Conservation (phyloP, 129 eudicot species). For the Smallanthus sonchifolius region DNA sequence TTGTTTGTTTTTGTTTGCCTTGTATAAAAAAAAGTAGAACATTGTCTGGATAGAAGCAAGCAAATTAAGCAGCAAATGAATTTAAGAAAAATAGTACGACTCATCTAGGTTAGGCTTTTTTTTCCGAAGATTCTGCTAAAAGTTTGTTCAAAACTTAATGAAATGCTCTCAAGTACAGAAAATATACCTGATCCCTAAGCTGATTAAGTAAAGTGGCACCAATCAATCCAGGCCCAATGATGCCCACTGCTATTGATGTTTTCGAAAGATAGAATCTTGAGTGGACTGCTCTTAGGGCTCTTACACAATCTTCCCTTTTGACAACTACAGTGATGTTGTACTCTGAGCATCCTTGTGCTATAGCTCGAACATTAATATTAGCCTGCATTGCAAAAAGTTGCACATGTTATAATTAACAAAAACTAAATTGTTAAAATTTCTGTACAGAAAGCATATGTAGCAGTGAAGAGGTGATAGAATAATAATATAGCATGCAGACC, state of each 20-base stretch:
- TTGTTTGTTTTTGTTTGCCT: not conserved
- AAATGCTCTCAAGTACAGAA: not conserved
- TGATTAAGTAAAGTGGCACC: conserved; percentile 96
- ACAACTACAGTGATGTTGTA: conserved; percentile 90
- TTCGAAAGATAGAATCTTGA: conserved; percentile 92
- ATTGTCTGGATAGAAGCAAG: not conserved
- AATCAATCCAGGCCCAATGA: conserved; percentile 93
- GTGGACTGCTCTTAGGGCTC: conserved; percentile 91
- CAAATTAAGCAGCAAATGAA: not conserved
- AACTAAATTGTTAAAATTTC: not conserved
- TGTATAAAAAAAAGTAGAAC: not conserved
- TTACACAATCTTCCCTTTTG: conserved; percentile 87
- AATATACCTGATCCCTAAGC: conserved; percentile 80
- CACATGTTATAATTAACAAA: not conserved
- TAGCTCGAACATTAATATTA: conserved; percentile 84
- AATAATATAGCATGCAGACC: conserved; percentile 1
- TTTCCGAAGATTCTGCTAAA: not conserved
- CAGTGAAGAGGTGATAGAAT: not conserved
- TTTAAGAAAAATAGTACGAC: not conserved
- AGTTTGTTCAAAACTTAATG: not conserved
- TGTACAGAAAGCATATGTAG: not conserved
- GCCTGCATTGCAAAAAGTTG: conserved; percentile 52
- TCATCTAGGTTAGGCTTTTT: not conserved
- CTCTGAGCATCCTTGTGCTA: conserved; percentile 99
- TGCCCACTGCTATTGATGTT: conserved; percentile 91